phyloP scores from a whole-genome alignment of 169 alveolate genomes.

The Plasmodium sp. region DNA sequence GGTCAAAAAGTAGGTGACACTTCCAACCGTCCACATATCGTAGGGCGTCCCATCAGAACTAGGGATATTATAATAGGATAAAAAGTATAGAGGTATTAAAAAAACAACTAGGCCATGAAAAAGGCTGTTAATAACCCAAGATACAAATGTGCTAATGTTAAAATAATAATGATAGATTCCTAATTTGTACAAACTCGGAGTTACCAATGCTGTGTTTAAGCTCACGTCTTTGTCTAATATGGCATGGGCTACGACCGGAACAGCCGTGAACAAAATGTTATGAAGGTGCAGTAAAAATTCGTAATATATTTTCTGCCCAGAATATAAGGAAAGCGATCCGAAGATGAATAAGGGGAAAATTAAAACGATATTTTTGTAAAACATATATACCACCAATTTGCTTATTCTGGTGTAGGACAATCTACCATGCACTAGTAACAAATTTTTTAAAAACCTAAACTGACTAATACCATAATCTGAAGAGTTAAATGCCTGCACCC shows the following conservation, averaged over 20 bases:
- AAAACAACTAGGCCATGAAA: constrained; percentile 83
- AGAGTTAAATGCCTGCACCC: constrained; percentile 94
- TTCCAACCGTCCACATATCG: constrained; percentile 79
- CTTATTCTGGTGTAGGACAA: constrained; percentile 93
- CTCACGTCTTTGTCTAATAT: constrained; percentile 86
- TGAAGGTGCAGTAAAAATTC: constrained; percentile 96
- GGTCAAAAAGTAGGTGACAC: constrained; percentile 76
- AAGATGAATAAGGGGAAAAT: constrained; percentile 94
- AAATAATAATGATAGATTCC: constrained; percentile 84
- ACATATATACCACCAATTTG: constrained; percentile 95
- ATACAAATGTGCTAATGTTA: constrained; percentile 78
- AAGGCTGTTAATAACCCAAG: constrained; percentile 84
- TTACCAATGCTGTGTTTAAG: constrained; percentile 76
- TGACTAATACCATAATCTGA: constrained; percentile 93
- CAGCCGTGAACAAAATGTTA: constrained; percentile 95
- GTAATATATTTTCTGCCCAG: constrained; percentile 95
- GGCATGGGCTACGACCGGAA: constrained; percentile 91
- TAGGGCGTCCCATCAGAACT: constrained; percentile 75
- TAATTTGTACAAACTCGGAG: constrained; percentile 83
- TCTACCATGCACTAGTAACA: constrained; percentile 93
- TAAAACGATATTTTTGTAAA: constrained; percentile 96
- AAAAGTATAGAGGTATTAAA: constrained; percentile 70
- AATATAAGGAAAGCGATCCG: constrained; percentile 92
- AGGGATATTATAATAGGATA: constrained; percentile 78
- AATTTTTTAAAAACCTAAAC: constrained; percentile 88